Base-by-base conservation (phyloP, 306 rosid species). In the Malus sylvestris region DNA sequence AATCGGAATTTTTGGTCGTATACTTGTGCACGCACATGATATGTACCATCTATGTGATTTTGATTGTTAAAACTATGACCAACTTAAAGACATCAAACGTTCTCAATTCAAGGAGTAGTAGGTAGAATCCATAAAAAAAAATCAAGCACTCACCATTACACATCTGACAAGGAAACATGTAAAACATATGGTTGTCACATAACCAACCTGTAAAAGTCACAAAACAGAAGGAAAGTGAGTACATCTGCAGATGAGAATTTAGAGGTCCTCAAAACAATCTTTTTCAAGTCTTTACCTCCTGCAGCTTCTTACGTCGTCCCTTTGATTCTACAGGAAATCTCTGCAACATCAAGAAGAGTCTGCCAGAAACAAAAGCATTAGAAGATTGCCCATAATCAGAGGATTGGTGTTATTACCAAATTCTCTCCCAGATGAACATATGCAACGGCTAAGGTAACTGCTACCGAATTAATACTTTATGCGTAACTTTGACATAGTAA, bases 291-390 rank as follows among this genome's bases (percentile, higher is more conserved):
- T 64, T 80, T 85, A 92, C 99, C 97, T 95, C 99, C 81, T 92
- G 99, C 78, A 95, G 94, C 96, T 95, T 95, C 91, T 95, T 95
- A 5, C 99, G 97, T 44, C 99, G 87, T 45, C 97, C 99, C 84
- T 92, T 95, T 76, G 99, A 95, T 84, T 95, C 99, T 20, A 95
- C 97, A 70, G 99, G 99, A 77, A 95, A 95, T 73, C 99, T 94
- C 81, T 86, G 99, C 77, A 95, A 85, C 99, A 95, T 95, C 92
- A 95, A 85, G 89, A 95, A 95, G 77, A 95, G 91, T 81, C 99
- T 95, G 84, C 79, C 87, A 88, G 66, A 72, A 73, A 79, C 13
- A 67, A 71, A 55, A 70, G 61, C 59, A 74, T 79, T 15, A 73
- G 45, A 44, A 51, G 65, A 74, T 65, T 13, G 4, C 38, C 38